A percentile compares a stretch with the other conserved stretches of the same genome.
phyloP scores from a whole-genome alignment of 2,329 filamentous ascomycete species.

The Cladosporium colombiae region DNA sequence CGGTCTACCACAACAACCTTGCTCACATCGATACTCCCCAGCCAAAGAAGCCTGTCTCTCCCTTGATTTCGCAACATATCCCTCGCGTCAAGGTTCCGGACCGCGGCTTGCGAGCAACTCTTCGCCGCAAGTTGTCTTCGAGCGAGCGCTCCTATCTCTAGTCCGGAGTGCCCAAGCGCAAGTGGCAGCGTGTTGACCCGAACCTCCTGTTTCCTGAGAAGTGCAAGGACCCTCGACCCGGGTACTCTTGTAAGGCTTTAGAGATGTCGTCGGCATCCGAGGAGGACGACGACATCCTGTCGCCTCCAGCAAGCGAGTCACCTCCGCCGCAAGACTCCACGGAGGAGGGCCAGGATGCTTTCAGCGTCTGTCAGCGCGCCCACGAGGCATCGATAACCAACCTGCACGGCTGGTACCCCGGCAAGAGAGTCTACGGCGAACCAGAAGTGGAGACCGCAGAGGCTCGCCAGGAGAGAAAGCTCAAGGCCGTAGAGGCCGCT shows the following conservation, averaged over 20 bases:
- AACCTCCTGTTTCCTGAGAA: not conserved
- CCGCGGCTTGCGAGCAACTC: not conserved
- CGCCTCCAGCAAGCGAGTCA: not conserved
- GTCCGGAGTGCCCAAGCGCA: not conserved
- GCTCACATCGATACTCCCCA: not conserved
- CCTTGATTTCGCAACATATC: not conserved
- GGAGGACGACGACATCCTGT: not conserved
- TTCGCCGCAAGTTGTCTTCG: not conserved
- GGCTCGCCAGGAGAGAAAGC: not conserved
- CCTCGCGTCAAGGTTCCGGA: not conserved
- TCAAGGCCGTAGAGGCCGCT: not conserved
- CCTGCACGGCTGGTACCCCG: not conserved
- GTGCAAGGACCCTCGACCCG: not conserved
- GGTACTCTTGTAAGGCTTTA: not conserved
- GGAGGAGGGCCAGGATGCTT: not conserved
- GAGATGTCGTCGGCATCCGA: not conserved
- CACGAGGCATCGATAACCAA: not conserved
- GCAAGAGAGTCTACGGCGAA: not conserved
- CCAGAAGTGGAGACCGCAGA: not conserved
- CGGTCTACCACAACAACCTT: not conserved
- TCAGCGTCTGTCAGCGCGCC: not conserved
- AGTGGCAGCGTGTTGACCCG: not conserved
- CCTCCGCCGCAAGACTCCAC: not conserved
- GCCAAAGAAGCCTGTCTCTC: not conserved
- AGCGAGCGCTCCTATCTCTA: not conserved